Evolutionary conservation across 192 early-diverging fungal genomes (phyloP).

Genomic region (Oehlia diaphana): DNA sequence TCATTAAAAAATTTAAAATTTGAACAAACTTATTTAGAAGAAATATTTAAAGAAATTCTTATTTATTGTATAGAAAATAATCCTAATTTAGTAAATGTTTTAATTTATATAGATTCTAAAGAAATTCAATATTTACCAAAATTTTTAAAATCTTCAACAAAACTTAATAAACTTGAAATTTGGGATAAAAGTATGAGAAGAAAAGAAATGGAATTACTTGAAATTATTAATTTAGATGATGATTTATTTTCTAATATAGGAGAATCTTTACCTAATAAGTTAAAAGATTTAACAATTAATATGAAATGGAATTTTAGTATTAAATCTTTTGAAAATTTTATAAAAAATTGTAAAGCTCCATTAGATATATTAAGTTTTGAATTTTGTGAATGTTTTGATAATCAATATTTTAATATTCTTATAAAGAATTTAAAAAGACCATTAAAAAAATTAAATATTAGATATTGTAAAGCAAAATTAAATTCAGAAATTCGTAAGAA

Average conservation of each 20-base stretch:
- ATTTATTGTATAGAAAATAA: background rate
- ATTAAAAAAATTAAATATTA: slow-evolving; percentile 2
- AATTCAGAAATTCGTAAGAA: background rate
- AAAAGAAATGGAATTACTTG: background rate
- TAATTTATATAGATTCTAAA: background rate
- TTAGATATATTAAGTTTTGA: background rate
- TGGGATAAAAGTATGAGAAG: background rate
- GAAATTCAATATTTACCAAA: background rate
- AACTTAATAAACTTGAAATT: background rate
- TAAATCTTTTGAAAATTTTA: background rate
- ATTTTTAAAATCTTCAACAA: background rate
- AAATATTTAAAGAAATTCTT: background rate
- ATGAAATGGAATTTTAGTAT: background rate
- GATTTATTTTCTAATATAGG: background rate
- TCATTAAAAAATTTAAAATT: background rate
- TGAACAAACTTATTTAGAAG: background rate
- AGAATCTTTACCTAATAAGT: background rate
- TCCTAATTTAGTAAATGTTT: background rate
- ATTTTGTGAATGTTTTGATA: background rate
- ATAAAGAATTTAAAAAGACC: background rate
- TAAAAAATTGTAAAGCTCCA: background rate
- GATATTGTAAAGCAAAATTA: background rate
- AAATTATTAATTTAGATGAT: background rate
- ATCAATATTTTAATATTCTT: background rate
- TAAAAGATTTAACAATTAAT: background rate